These are phyloP conservation scores for Kwoniella sp. DNA, from an alignment of 768 basidiomycete species.

Conservation along the genomic window DNA sequence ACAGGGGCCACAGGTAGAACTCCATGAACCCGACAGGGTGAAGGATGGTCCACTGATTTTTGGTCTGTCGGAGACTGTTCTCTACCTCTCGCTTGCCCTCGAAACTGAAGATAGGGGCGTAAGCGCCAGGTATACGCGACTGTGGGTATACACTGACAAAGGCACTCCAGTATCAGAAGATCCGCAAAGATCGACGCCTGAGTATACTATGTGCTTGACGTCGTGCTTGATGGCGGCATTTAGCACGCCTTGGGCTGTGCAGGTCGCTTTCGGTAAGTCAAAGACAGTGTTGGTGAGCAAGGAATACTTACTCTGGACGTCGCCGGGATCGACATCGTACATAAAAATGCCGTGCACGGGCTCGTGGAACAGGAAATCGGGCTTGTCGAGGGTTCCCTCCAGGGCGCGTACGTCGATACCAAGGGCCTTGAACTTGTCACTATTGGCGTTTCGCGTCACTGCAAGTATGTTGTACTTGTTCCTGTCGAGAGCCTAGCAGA, in stretches of 20 bases:
- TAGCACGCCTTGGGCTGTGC: neutral
- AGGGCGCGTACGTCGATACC: slow-evolving; percentile 11
- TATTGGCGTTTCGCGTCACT: slow-evolving; percentile 11
- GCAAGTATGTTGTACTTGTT: slow-evolving; percentile 15
- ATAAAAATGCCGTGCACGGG: slow-evolving; percentile 19
- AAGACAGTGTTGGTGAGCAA: too few relatives aligned
- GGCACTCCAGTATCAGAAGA: slow-evolving; percentile 1
- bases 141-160: slow-evolving; percentile 1
- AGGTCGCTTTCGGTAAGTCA: neutral
- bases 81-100: slow-evolving; percentile 11
- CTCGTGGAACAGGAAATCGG: slow-evolving; percentile 13
- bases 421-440: slow-evolving; percentile 8
- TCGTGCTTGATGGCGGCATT: slow-evolving; percentile 9
- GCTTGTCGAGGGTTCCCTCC: slow-evolving; percentile 10
- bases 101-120: slow-evolving; percentile 2
- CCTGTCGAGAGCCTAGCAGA: slow-evolving; percentile 5
- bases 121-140: neutral
- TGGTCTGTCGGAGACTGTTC: neutral
- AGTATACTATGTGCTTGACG: slow-evolving; percentile 24
- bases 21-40: slow-evolving; percentile 16
- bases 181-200: slow-evolving; percentile 11
- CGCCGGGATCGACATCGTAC: neutral
- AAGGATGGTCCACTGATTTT: slow-evolving; percentile 12
- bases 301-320: too few relatives aligned
- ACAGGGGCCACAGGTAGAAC: slow-evolving; percentile 10